phyloP scores from a whole-genome alignment of 164 flowering plant species.

The Macadamia integrifolia region DNA sequence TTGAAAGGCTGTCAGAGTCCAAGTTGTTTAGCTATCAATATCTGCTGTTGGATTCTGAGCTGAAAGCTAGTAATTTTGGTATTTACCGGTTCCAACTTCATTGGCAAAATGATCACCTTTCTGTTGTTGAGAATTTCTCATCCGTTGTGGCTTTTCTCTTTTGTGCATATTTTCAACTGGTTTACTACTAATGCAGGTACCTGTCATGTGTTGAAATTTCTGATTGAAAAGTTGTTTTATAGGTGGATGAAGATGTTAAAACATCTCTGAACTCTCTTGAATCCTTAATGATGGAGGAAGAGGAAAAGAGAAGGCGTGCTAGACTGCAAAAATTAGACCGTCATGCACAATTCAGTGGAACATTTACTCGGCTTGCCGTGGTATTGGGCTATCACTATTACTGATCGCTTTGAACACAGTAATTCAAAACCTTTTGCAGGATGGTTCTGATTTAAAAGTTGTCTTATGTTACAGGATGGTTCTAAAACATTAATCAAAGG shows the following conservation, averaged over 20 bases:
- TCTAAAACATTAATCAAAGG: conserved; percentile 73
- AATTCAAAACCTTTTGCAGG: neutral
- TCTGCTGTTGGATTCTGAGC: neutral
- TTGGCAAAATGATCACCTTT: neutral
- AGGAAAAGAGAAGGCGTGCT: conserved; percentile 45
- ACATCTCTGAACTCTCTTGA: conserved; percentile 48
- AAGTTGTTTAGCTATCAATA: neutral
- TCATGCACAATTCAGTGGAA: conserved; percentile 73
- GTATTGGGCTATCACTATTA: conserved; percentile 29
- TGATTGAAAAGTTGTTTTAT: conserved; percentile 5
- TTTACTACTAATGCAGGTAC: neutral
- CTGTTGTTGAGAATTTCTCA: neutral
- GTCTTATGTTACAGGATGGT: conserved; percentile 66
- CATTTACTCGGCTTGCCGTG: conserved; percentile 67
- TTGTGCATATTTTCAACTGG: neutral
- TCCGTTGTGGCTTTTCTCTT: neutral
- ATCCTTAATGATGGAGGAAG: conserved; percentile 73
- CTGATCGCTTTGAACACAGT: conserved; percentile 1
- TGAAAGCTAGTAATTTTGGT: neutral
- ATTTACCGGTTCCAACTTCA: neutral
- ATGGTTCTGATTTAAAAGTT: neutral
- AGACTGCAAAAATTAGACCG: conserved; percentile 41
- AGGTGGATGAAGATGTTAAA: conserved; percentile 45
- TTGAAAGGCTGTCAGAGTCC: neutral
- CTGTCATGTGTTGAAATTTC: neutral